Conservation (phyloP, 2,329 filamentous ascomycete species). For the Colletotrichum falcatum region DNA sequence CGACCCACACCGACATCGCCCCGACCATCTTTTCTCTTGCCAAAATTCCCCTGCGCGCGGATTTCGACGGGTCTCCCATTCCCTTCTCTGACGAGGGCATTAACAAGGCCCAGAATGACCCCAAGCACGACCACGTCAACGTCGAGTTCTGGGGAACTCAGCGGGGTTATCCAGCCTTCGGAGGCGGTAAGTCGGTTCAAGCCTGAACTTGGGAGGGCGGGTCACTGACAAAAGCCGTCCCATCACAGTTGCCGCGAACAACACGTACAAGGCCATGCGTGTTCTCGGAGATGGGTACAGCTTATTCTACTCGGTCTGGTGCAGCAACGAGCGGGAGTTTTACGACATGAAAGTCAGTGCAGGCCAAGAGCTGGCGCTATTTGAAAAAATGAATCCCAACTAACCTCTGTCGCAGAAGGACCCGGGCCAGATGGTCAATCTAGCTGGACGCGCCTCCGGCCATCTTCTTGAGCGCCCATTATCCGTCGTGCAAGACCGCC, state of each 20-base stretch:
- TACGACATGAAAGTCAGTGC: conserved; percentile 68
- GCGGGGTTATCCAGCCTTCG: conserved; percentile 28
- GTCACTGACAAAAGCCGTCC: background rate
- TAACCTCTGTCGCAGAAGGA: conserved; percentile 55
- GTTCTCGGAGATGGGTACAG: conserved; percentile 66
- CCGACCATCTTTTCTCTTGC: conserved; percentile 67
- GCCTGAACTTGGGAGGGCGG: rapidly evolving
- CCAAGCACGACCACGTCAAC: conserved; percentile 65
- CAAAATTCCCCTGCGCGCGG: conserved; percentile 55
- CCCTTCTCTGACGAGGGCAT: conserved; percentile 49
- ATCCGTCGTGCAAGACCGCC: conserved; percentile 58
- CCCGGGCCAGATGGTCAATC: conserved; percentile 63
- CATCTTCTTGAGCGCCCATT: conserved; percentile 50
- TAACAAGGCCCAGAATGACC: conserved; percentile 41
- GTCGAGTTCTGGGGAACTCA: conserved; percentile 67
- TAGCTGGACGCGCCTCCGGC: conserved; percentile 43
- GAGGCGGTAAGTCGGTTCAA: background rate
- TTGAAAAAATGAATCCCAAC: background rate
- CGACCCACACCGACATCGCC: conserved; percentile 72
- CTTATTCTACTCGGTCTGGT: conserved; percentile 77
- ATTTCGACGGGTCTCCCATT: conserved; percentile 70
- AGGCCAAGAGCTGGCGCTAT: background rate
- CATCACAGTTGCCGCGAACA: conserved; percentile 50
- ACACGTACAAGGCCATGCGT: conserved; percentile 73
- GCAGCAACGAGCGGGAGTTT: conserved; percentile 74